Evolutionary conservation across 2,329 filamentous ascomycete genomes (phyloP).

Genomic region (Ceratocystis cacaofunesta): DNA sequence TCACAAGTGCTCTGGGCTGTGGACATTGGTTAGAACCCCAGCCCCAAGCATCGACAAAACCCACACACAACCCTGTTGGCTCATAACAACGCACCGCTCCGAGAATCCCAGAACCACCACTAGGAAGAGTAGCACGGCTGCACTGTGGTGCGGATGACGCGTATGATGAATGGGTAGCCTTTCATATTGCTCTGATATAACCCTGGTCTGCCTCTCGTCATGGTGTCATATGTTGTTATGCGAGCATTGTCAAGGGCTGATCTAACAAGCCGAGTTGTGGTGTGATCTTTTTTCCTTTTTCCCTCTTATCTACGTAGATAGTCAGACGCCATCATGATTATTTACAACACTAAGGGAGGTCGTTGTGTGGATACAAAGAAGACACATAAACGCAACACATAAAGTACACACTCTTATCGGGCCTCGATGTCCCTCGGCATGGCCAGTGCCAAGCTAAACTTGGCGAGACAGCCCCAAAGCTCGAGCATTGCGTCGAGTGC

Average conservation of each 20-base stretch:
- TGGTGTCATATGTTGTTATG: slow-evolving; percentile 1
- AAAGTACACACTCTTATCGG: not conserved
- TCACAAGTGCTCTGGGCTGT: not conserved
- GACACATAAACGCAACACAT: not conserved
- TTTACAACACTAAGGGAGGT: not conserved
- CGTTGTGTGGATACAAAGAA: not conserved
- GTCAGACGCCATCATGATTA: not conserved
- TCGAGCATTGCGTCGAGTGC: not conserved
- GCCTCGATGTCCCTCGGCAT: not conserved
- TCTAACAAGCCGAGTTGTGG: slow-evolving; percentile 1
- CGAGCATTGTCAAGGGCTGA: not conserved
- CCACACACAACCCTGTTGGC: not conserved
- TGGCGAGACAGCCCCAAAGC: not conserved
- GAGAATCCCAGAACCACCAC: not conserved
- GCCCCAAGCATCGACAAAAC: not conserved
- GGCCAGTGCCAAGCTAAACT: not conserved
- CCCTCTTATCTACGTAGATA: not conserved
- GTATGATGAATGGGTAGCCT: not conserved
- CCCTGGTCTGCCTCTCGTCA: not conserved
- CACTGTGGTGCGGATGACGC: not conserved
- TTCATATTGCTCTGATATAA: not conserved
- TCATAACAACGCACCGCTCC: not conserved
- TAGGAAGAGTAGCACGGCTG: not conserved
- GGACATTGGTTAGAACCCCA: not conserved
- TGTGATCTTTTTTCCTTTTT: not conserved